Conservation (phyloP, 345 rosid species). For the Euphorbia pulcherrima region DNA sequence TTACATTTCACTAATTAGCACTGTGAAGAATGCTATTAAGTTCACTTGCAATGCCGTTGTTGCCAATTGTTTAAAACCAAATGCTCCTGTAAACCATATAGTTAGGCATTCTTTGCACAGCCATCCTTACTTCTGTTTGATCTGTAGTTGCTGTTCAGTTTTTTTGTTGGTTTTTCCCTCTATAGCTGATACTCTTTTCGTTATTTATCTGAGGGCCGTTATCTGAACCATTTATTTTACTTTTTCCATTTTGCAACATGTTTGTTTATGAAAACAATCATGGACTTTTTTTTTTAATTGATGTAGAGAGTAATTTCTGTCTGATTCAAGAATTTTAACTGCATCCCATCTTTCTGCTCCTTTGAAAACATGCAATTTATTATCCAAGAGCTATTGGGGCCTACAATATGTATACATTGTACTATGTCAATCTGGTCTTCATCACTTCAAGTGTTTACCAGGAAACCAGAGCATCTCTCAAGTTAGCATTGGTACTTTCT, state of each 20-base stretch:
- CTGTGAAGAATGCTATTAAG: too few relatives aligned
- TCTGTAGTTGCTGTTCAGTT: too few relatives aligned
- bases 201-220: not conserved
- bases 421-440: not conserved
- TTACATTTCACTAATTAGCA: too few relatives aligned
- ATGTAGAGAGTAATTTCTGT: not conserved
- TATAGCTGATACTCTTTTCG: too few relatives aligned
- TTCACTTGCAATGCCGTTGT: too few relatives aligned
- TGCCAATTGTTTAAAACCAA: too few relatives aligned
- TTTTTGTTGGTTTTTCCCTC: too few relatives aligned
- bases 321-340: not conserved
- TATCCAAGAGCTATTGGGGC: not conserved
- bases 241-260: constrained; percentile 7
- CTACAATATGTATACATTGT: not conserved
- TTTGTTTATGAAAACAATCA: constrained; percentile 8
- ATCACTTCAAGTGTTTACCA: not conserved
- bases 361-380: not conserved
- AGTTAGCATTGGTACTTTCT: constrained; percentile 9
- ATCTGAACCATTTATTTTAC: constrained; percentile 3
- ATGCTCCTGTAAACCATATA: too few relatives aligned
- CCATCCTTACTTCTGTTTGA: too few relatives aligned
- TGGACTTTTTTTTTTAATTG: not conserved
- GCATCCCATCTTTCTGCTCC: not conserved
- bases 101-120: too few relatives aligned
- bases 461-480: too few relatives aligned